These are phyloP conservation scores for Colletotrichum sp. DNA, from an alignment of 2,329 filamentous ascomycete species.

Conservation along the genomic window DNA sequence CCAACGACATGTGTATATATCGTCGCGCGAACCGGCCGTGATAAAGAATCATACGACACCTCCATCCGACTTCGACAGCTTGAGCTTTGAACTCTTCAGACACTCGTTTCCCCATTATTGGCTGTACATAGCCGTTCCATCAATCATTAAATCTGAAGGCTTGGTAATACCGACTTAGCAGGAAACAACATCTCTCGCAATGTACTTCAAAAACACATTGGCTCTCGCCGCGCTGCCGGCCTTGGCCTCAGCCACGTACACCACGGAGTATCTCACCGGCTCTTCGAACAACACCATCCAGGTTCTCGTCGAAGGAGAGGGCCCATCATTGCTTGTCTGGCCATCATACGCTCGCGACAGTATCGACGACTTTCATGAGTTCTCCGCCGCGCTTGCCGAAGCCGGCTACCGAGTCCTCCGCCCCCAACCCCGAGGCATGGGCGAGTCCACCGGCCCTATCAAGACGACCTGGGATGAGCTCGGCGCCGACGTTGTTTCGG, in stretches of 20 bases:
- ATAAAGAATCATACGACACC: neutral
- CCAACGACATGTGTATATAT: neutral
- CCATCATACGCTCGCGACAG: neutral
- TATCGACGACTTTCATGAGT: neutral
- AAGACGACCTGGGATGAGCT: neutral
- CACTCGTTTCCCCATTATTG: neutral
- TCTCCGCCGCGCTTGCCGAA: neutral
- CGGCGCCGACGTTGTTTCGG: neutral
- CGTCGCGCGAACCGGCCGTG: neutral
- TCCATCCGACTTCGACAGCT: neutral
- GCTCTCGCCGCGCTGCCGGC: neutral
- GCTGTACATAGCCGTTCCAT: neutral
- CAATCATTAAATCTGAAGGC: rapidly evolving
- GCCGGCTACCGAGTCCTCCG: neutral
- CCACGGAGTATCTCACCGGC: neutral
- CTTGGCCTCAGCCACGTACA: neutral
- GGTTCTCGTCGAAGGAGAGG: neutral
- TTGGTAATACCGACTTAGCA: neutral
- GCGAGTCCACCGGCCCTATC: neutral
- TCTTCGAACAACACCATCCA: neutral
- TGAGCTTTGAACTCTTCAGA: neutral
- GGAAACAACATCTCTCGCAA: neutral
- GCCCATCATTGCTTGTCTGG: neutral
- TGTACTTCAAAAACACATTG: neutral
- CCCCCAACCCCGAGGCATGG: neutral